Conservation (phyloP, 495 filamentous ascomycete genomes). For the Polyplosphaeria fusca region DNA sequence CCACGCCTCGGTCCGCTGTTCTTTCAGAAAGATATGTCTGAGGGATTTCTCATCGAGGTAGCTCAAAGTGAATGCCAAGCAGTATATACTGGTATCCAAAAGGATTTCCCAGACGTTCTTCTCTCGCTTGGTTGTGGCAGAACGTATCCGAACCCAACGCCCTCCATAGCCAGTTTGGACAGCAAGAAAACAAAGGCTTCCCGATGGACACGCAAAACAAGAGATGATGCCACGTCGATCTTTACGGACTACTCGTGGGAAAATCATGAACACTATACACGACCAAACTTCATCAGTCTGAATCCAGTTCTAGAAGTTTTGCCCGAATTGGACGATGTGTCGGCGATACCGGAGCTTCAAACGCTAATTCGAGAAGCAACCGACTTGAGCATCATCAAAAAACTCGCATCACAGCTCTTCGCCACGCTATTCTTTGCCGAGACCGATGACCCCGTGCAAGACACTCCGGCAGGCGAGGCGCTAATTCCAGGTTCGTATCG, state of each 20-base stretch:
- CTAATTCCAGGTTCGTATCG: conserved; percentile 6
- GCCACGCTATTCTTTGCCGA: conserved; percentile 21
- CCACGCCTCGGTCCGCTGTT: conserved; percentile 9
- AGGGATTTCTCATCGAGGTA: conserved; percentile 10
- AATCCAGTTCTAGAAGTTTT: not conserved
- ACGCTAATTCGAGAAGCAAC: conserved; percentile 5
- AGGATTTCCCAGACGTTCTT: conserved; percentile 14
- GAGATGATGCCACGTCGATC: not conserved
- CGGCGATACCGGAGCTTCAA: conserved; percentile 1
- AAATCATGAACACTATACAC: conserved; percentile 5
- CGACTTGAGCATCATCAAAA: conserved; percentile 1
- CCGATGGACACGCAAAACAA: not conserved
- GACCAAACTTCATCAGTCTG: conserved; percentile 16
- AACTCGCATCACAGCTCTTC: conserved; percentile 17
- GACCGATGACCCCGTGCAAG: conserved; percentile 5
- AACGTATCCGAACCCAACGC: not conserved
- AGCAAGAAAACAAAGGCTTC: not conserved
- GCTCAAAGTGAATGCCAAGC: conserved; percentile 18
- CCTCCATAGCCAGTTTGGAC: conserved; percentile 9
- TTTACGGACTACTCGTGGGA: conserved; percentile 9
- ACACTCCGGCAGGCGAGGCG: not conserved
- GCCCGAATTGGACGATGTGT: conserved; percentile 13
- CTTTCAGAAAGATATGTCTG: conserved; percentile 7
- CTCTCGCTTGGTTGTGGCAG: conserved; percentile 19
- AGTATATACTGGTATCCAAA: conserved; percentile 2